These are phyloP conservation scores for Pyrenochaeta sp. DNA, from an alignment of 2,329 filamentous ascomycete genomes.

Conservation along the genomic window DNA sequence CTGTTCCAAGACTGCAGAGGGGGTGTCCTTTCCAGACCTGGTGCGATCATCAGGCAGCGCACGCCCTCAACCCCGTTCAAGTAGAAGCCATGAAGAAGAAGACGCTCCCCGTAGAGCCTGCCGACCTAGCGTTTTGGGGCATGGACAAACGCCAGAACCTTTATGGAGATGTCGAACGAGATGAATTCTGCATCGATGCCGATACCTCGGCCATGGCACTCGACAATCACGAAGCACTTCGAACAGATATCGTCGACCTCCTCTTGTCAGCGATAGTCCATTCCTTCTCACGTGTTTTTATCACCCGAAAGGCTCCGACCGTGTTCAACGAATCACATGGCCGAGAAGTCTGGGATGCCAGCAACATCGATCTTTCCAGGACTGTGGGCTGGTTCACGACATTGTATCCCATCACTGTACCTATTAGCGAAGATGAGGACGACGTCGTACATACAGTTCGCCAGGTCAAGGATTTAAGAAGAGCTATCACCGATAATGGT, in stretches of 20 bases:
- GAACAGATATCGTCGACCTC: constrained; percentile 62
- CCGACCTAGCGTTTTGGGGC: constrained; percentile 39
- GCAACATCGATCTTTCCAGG: constrained; percentile 60
- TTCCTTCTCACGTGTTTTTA: constrained; percentile 64
- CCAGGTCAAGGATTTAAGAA: constrained; percentile 62
- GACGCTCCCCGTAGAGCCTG: constrained; percentile 20
- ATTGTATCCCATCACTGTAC: constrained; percentile 58
- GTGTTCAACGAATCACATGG: constrained; percentile 55
- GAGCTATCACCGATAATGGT: constrained; percentile 55
- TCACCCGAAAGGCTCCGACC: constrained; percentile 59
- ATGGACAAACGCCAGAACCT: constrained; percentile 35
- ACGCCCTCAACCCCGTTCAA: constrained; percentile 21
- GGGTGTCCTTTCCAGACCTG: constrained; percentile 40
- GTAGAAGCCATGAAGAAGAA: constrained; percentile 15
- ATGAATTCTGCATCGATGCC: constrained; percentile 33
- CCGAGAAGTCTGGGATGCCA: constrained; percentile 51
- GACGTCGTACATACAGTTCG: constrained; percentile 61
- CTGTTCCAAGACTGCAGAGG: constrained; percentile 19
- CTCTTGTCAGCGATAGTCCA: constrained; percentile 63
- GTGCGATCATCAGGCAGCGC: constrained; percentile 31
- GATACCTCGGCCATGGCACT: constrained; percentile 29
- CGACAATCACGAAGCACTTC: constrained; percentile 52
- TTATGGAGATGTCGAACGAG: constrained; percentile 40
- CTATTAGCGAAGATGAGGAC: constrained; percentile 54
- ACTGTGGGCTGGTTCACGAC: constrained; percentile 69